Evolutionary conservation across 2,329 filamentous ascomycete genomes (phyloP).

Genomic region (Aspergillus proliferans): DNA sequence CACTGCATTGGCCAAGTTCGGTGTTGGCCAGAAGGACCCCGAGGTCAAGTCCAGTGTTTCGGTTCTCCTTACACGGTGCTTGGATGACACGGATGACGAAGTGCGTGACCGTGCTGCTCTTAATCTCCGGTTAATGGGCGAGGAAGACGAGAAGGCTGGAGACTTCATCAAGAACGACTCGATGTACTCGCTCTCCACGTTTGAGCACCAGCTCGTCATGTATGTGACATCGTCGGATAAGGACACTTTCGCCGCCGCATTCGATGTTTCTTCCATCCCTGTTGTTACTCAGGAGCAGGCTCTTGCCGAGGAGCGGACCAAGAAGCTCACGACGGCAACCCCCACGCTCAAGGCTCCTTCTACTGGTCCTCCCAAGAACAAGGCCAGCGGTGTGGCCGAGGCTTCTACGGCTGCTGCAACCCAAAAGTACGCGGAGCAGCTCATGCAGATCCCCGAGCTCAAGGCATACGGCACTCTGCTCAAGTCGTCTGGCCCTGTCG

Average conservation of each 20-base stretch:
- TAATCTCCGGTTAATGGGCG: constrained; percentile 84
- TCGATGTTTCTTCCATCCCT: constrained; percentile 86
- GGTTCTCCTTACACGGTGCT: constrained; percentile 83
- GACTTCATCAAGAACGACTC: constrained; percentile 89
- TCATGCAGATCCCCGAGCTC: constrained; percentile 85
- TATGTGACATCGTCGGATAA: constrained; percentile 93
- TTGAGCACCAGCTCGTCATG: constrained; percentile 95
- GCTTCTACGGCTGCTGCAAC: constrained; percentile 72
- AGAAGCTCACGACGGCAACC: constrained; percentile 90
- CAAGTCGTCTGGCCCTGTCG: constrained; percentile 79
- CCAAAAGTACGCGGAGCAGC: constrained; percentile 81
- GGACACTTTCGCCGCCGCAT: constrained; percentile 73
- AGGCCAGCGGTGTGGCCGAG: constrained; percentile 63
- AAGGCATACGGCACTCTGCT: constrained; percentile 82
- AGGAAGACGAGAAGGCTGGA: constrained; percentile 78
- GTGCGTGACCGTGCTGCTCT: constrained; percentile 91
- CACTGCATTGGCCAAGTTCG: constrained; percentile 93
- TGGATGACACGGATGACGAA: constrained; percentile 97
- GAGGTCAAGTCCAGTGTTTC: constrained; percentile 95
- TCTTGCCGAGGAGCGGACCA: constrained; percentile 89
- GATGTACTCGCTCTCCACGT: constrained; percentile 47
- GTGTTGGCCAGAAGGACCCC: constrained; percentile 89
- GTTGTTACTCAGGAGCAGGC: constrained; percentile 94
- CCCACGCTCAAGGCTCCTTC: constrained; percentile 92
- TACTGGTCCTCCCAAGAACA: constrained; percentile 66